Conservation (phyloP, 331 rosid species). For the Quercus lobata region DNA sequence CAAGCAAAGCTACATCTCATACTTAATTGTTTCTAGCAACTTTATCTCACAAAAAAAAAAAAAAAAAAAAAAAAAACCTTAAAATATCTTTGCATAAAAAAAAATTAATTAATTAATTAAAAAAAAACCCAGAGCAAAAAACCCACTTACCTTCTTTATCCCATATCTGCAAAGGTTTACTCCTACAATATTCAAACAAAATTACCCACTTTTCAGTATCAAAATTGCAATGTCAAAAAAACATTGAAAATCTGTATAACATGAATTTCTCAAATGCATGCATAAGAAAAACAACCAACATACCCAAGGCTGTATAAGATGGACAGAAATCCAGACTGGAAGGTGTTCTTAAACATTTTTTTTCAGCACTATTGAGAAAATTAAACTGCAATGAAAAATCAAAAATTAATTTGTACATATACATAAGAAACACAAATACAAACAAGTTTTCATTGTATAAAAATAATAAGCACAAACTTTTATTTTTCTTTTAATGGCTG, state of each 20-base stretch:
- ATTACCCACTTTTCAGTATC: constrained; percentile 11
- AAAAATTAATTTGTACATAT: not conserved
- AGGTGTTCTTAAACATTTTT: constrained; percentile 82
- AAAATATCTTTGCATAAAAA: not conserved
- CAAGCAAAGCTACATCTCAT: not conserved
- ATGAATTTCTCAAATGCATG: not conserved
- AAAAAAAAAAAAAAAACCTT: not conserved
- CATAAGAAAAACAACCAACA: not conserved
- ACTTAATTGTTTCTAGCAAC: not conserved
- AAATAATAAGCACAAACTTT: not conserved
- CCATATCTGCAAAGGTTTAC: constrained; percentile 96
- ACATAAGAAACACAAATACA: not conserved
- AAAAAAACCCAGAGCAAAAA: not conserved
- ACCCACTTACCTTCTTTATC: constrained; percentile 77
- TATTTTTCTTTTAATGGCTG: no score
- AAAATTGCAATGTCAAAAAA: not conserved
- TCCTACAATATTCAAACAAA: constrained; percentile 39
- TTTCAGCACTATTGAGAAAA: not conserved
- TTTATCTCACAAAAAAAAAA: no score
- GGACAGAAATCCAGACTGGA: constrained; percentile 88
- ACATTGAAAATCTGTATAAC: not conserved
- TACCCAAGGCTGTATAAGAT: constrained; percentile 91
- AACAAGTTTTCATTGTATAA: not conserved
- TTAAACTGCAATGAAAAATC: constrained; percentile 3
- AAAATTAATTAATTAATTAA: no score